Percentiles rank a stretch among this genome's conserved stretches.
These are phyloP conservation scores for Trichoderma citrinoviride DNA, from an alignment of 2,329 filamentous ascomycete genomes.

Conservation along the genomic window DNA sequence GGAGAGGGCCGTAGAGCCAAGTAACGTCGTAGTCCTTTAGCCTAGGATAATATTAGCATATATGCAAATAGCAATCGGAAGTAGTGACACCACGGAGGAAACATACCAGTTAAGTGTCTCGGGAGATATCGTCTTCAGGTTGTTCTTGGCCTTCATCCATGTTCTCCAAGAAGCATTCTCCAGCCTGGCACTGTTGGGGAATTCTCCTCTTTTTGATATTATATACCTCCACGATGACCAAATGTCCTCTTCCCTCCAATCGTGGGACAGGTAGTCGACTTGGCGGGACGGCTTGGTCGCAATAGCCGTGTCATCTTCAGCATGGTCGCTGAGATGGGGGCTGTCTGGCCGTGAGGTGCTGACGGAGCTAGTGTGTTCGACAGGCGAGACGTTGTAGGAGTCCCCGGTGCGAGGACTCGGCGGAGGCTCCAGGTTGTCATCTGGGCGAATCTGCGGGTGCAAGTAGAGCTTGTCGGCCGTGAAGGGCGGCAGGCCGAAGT, in stretches of 20 bases:
- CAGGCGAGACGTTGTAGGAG: conserved; percentile 52
- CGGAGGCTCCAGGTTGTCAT: conserved; percentile 48
- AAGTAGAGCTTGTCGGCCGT: conserved; percentile 47
- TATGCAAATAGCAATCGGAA: not conserved
- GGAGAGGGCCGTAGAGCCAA: conserved; percentile 92
- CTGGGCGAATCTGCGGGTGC: conserved; percentile 32
- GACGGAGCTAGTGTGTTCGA: conserved; percentile 52
- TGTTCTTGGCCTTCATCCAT: conserved; percentile 91
- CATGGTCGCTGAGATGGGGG: conserved; percentile 56
- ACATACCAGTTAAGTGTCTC: conserved; percentile 89
- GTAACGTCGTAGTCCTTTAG: conserved; percentile 96
- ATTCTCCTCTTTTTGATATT: conserved; percentile 72
- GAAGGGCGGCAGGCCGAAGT: conserved; percentile 47
- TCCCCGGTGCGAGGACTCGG: conserved; percentile 50
- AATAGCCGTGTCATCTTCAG: conserved; percentile 77
- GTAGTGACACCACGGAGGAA: not conserved
- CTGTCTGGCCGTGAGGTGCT: conserved; percentile 57
- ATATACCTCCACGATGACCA: conserved; percentile 98
- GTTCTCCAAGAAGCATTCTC: conserved; percentile 98
- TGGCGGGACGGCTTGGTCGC: conserved; percentile 75
- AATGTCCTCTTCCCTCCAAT: conserved; percentile 93
- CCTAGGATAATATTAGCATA: conserved; percentile 52
- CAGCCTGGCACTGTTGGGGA: conserved; percentile 75
- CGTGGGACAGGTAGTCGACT: conserved; percentile 92
- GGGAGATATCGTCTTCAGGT: conserved; percentile 81